Base-by-base conservation (phyloP, 768 basidiomycete species). In the Baorangia bicolor region DNA sequence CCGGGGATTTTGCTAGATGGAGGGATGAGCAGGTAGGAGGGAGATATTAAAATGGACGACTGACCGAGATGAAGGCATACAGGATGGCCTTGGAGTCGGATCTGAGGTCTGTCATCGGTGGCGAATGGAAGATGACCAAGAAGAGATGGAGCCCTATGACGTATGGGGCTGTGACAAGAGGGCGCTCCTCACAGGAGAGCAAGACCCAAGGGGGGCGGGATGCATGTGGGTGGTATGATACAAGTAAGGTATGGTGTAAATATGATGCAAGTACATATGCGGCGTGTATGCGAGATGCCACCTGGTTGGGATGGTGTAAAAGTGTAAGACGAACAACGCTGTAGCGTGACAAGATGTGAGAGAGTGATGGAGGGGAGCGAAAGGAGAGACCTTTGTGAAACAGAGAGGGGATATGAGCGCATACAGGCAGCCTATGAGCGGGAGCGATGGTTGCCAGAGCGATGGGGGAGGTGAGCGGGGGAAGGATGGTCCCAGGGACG, bases 21-120 rank as follows among this genome's bases (percentile, higher is more conserved):
- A 20, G 28, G 5, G 12, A 38, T 60, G 11, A 63, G 57, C 14
- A 8, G n/a, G 14, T 13, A 31, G 47, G 10, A 49, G 25, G 41
- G 55, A 23, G 49, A 50, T 25, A 27, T 12, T 35, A 33, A 8
- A 31, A 30, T 23, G 10, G 25, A 47, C 51, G 37, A 59, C 75
- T n/a, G 49, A 80, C 82, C 50, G 69, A 69, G 45, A 82, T 68
- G 60, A 82, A 81, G 0, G 70, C 56, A 28, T 75, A 74, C 34
- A 82, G 61, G 27, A 61, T 52, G 39, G 60, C 73, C 69, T 52
- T 78, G 57, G 65, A 55, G 49, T 58, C 56, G 30, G 64, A 61
- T 33, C 51, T 50, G 47, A 56, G 41, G 56, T 34, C 56, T 55
- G 59, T 49, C 53, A 60, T 61, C 38, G 59, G 49, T 47, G 63